These are phyloP conservation scores for Vigna nakashimae DNA, from an alignment of 306 rosid species.

Conservation along the genomic window DNA sequence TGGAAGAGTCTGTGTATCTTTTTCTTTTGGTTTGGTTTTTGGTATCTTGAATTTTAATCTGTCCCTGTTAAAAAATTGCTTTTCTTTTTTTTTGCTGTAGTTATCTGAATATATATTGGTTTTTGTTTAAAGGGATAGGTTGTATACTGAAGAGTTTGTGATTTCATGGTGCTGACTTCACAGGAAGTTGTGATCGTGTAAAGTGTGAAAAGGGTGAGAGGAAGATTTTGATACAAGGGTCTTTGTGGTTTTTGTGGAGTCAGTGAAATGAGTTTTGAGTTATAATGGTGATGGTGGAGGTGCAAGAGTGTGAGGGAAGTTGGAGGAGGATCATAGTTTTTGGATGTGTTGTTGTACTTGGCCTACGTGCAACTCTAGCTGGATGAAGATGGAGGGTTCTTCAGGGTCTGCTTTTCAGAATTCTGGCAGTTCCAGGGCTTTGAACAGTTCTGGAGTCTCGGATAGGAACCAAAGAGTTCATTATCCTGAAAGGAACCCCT, in stretches of 20 bases:
- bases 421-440: slow-evolving; percentile 69
- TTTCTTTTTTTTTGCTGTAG: neutral
- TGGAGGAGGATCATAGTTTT: slow-evolving; percentile 47
- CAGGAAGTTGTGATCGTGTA: slow-evolving; percentile 48
- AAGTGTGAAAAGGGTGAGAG: slow-evolving; percentile 40
- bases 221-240: slow-evolving; percentile 44
- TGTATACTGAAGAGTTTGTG: slow-evolving; percentile 30
- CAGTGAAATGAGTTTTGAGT: slow-evolving; percentile 52
- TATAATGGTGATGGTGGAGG: slow-evolving; percentile 55
- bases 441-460: slow-evolving; percentile 67
- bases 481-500: slow-evolving; percentile 48
- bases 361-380: slow-evolving; percentile 65
- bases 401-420: slow-evolving; percentile 68
- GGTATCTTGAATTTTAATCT: slow-evolving; percentile 30
- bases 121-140: slow-evolving; percentile 18
- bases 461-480: slow-evolving; percentile 60
- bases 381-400: slow-evolving; percentile 85
- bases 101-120: slow-evolving; percentile 9
- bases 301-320: slow-evolving; percentile 51
- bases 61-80: neutral
- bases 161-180: slow-evolving; percentile 47
- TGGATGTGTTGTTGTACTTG: slow-evolving; percentile 56
- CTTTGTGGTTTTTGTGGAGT: slow-evolving; percentile 19
- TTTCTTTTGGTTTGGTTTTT: neutral
- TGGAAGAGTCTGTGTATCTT: neutral